Percentiles rank a stretch among this genome's conserved stretches.
These are phyloP conservation scores for Pseudogymnoascus sp. DNA, from an alignment of 2,329 filamentous ascomycete species.

Conservation along the genomic window DNA sequence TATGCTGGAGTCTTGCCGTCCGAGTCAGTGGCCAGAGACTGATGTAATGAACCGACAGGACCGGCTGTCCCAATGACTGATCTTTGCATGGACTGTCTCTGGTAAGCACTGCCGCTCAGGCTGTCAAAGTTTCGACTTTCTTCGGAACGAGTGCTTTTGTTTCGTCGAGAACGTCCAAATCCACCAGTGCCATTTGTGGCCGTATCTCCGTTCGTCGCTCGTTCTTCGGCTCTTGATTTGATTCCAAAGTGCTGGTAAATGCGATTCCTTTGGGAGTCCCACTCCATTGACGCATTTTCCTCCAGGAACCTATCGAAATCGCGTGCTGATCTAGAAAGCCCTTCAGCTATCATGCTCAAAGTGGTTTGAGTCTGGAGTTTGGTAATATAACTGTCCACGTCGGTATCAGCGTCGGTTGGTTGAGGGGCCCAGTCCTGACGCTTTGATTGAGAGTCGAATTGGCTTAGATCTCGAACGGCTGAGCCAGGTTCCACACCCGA, in stretches of 20 bases:
- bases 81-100: conserved; percentile 63
- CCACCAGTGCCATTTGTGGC: conserved; percentile 34
- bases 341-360: conserved; percentile 82
- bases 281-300: conserved; percentile 89
- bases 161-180: conserved; percentile 39
- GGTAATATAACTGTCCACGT: conserved; percentile 71
- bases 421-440: conserved; percentile 36
- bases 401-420: conserved; percentile 43
- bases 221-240: conserved; percentile 45
- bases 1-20: conserved; percentile 45
- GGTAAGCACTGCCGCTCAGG: conserved; percentile 49
- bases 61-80: conserved; percentile 81
- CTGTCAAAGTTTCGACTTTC: conserved; percentile 48
- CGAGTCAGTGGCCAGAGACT: conserved; percentile 60
- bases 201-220: conserved; percentile 18
- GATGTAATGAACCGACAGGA: conserved; percentile 53
- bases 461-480: conserved; percentile 77
- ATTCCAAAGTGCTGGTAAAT: conserved; percentile 98
- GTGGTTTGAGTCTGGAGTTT: conserved; percentile 87
- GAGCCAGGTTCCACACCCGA: conserved; percentile 85
- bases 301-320: conserved; percentile 94
- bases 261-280: conserved; percentile 84
- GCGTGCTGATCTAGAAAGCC: conserved; percentile 76
- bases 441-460: conserved; percentile 53
- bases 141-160: conserved; percentile 35